Conservation (phyloP, 2,329 filamentous ascomycete species). For the Fusarium subglutinans region DNA sequence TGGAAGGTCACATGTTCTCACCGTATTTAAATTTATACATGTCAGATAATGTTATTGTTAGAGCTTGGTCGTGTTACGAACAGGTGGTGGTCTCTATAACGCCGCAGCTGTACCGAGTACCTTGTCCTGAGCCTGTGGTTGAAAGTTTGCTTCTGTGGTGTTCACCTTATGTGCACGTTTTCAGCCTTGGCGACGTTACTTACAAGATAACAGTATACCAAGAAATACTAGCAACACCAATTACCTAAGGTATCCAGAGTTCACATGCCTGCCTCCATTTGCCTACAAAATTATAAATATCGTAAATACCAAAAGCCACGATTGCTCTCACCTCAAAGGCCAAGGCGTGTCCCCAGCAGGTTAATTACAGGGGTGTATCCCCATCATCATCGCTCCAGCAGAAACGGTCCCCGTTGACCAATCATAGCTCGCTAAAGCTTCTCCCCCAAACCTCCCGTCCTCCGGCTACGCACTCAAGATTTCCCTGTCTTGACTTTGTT, state of each 20-base stretch:
- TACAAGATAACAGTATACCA: neutral
- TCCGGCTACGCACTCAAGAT: constrained; percentile 46
- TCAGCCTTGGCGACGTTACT: neutral
- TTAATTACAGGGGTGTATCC: constrained; percentile 23
- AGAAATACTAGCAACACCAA: neutral
- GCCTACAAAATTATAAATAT: neutral
- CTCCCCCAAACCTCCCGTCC: constrained; percentile 44
- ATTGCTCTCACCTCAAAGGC: constrained; percentile 1
- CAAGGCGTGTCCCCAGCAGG: constrained; percentile 32
- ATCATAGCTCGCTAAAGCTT: constrained; percentile 39
- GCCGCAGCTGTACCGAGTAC: constrained; percentile 28
- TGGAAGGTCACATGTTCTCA: neutral
- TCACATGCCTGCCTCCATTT: neutral
- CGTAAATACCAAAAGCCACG: constrained; percentile 27
- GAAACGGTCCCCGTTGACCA: constrained; percentile 28
- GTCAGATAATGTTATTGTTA: neutral
- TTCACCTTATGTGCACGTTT: neutral
- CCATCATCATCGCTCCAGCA: constrained; percentile 34
- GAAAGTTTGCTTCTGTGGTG: neutral
- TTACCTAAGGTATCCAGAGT: neutral
- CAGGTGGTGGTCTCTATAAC: constrained; percentile 14
- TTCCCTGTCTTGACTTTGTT: constrained; percentile 40
- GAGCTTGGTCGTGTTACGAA: constrained; percentile 8
- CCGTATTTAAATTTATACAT: neutral
- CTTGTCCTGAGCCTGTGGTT: neutral